Evolutionary conservation across 768 basidiomycete genomes (phyloP).

Genomic region (Xerocomus potaroensis): DNA sequence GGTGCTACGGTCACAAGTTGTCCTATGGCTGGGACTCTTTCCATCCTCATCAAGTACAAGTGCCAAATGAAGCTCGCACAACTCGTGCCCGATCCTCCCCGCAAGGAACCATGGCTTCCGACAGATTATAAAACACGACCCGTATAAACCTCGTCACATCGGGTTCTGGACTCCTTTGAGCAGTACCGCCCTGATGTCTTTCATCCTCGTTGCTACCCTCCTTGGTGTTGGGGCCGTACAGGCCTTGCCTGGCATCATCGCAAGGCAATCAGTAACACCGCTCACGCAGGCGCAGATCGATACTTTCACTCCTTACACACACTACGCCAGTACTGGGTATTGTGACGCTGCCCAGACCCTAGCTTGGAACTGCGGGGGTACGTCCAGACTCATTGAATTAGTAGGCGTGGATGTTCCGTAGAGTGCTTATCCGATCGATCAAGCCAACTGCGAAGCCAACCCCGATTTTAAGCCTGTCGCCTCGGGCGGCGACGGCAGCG

Average conservation of each 20-base stretch:
- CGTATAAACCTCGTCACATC: too few species aligned
- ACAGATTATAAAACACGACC: too few species aligned
- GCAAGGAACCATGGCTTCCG: too few species aligned
- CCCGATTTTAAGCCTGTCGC: constrained; percentile 44
- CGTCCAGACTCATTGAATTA: too few species aligned
- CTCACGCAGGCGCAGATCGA: constrained; percentile 40
- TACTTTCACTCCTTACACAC: constrained; percentile 44
- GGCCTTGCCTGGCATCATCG: constrained; percentile 24
- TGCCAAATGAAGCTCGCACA: too few species aligned
- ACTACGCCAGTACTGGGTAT: constrained; percentile 49
- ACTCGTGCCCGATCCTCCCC: too few species aligned
- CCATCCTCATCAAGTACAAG: too few species aligned
- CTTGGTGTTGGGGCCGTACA: constrained; percentile 10
- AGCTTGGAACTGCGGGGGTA: constrained; percentile 55
- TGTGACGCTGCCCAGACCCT: constrained; percentile 41
- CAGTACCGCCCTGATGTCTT: constrained; percentile 10
- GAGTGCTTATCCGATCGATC: neutral
- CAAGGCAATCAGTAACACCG: constrained; percentile 37
- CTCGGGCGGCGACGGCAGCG: constrained; percentile 43
- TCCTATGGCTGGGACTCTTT: too few species aligned
- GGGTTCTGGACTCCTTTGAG: neutral
- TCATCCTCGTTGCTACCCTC: constrained; percentile 13
- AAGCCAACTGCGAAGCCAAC: constrained; percentile 46
- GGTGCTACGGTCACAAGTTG: neutral
- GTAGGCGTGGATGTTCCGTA: neutral